phyloP scores from a whole-genome alignment of 371 early-diverging fungal genomes.

The Apophysomyces elegans region DNA sequence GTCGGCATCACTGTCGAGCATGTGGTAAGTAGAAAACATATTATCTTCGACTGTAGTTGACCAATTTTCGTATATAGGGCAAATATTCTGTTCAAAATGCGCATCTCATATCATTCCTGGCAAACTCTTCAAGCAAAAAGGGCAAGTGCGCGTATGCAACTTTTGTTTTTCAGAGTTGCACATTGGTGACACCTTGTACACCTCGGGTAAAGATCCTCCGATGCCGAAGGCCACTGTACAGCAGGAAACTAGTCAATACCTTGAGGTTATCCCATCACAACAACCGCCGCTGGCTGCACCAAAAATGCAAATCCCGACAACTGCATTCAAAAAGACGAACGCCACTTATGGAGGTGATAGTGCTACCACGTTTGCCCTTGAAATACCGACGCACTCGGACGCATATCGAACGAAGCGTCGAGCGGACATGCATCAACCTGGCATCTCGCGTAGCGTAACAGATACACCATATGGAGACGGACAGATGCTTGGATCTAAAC shows the following conservation, averaged over 20 bases:
- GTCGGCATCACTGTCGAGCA: conserved; percentile 88
- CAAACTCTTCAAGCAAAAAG: conserved; percentile 69
- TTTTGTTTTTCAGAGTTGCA: conserved; percentile 68
- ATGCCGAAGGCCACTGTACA: conserved; percentile 29
- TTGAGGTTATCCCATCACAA: conserved; percentile 44
- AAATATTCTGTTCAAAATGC: conserved; percentile 83
- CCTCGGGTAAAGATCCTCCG: conserved; percentile 7
- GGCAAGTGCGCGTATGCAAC: conserved; percentile 79
- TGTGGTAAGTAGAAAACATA: conserved; percentile 64
- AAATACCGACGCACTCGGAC: conserved; percentile 30
- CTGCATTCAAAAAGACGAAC: conserved; percentile 39
- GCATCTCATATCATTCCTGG: conserved; percentile 80
- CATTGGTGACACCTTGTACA: conserved; percentile 12
- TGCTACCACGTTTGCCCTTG: conserved; percentile 46
- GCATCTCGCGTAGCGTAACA: conserved; percentile 17
- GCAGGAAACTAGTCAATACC: conserved; percentile 35
- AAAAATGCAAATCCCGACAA: conserved; percentile 51
- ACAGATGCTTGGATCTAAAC: conserved; percentile 32
- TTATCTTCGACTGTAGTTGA: conserved; percentile 11
- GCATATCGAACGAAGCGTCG: conserved; percentile 15
- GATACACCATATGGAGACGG: conserved; percentile 14
- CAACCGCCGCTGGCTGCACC: conserved; percentile 47
- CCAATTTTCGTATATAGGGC: conserved; percentile 68
- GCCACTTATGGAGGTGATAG: conserved; percentile 44
- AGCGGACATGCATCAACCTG: background rate